Evolutionary conservation across 345 rosid genomes (phyloP).

Genomic region (Bruguiera sexangula): DNA sequence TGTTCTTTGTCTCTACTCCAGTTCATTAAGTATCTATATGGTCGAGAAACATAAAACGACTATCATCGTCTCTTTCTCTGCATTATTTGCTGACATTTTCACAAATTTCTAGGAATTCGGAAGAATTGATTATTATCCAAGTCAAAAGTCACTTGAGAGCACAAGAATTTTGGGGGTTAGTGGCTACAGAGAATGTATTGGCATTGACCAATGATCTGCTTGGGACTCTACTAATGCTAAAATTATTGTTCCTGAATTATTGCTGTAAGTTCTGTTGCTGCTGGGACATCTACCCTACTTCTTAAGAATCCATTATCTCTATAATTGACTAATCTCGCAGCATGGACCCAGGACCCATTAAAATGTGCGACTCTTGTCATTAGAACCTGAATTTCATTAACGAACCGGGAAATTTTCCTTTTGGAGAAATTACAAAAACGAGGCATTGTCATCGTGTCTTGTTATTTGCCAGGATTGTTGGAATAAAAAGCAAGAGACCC

Average conservation of each 20-base stretch:
- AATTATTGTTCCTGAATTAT: slow-evolving; percentile 1
- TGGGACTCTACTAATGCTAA: slow-evolving; percentile 1
- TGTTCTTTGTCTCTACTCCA: not conserved
- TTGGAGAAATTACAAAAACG: not conserved
- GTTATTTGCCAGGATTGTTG: not conserved
- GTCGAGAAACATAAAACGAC: no score
- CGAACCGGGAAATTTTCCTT: not conserved
- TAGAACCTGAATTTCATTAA: not conserved
- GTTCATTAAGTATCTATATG: no score
- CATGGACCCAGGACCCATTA: not conserved
- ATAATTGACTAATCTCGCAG: slow-evolving; percentile 13
- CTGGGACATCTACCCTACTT: not conserved
- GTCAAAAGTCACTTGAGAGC: not conserved
- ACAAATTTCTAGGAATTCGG: not conserved
- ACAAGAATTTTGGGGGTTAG: not conserved
- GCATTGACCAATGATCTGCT: slow-evolving; percentile 6
- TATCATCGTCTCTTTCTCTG: no score
- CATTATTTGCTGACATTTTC: not conserved
- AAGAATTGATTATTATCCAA: not conserved
- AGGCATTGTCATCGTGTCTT: no score
- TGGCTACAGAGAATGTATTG: slow-evolving; percentile 19
- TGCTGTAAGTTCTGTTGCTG: not conserved
- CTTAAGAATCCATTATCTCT: slow-evolving; percentile 4
- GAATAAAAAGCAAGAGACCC: not conserved
- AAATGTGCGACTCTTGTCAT: not conserved